Evolutionary conservation across 495 filamentous ascomycete genomes (phyloP).

Genomic region (Daldinia loculata): DNA sequence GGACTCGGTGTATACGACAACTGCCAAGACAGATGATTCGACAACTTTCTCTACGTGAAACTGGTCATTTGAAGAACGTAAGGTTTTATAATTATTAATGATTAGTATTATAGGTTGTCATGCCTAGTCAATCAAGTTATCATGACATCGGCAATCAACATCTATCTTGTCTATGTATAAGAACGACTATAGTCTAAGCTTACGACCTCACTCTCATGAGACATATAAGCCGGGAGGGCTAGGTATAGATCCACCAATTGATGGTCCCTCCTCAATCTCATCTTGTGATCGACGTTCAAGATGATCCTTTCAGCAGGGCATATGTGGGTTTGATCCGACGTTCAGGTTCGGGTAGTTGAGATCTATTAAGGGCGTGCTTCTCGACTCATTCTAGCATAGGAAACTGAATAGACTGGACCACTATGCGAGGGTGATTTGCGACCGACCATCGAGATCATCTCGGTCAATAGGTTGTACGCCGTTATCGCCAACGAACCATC

Average conservation of each 20-base stretch:
- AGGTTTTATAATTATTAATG: background rate
- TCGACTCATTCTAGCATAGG: background rate
- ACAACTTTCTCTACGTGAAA: background rate
- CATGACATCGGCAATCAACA: background rate
- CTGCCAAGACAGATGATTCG: background rate
- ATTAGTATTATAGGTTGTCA: background rate
- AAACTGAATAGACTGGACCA: background rate
- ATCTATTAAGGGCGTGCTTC: background rate
- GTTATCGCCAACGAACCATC: conserved; percentile 7
- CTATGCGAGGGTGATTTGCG: background rate
- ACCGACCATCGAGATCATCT: conserved; percentile 1
- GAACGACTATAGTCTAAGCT: background rate
- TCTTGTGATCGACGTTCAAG: background rate
- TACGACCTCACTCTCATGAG: background rate
- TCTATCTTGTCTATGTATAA: background rate
- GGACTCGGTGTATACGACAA: background rate
- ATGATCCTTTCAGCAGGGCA: background rate
- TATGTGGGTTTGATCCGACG: background rate
- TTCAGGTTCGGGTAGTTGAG: background rate
- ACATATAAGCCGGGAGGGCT: background rate
- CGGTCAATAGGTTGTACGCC: background rate
- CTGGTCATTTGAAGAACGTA: background rate
- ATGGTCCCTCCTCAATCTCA: background rate
- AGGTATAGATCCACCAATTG: background rate
- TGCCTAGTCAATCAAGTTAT: background rate